Conservation (phyloP, 2,329 filamentous ascomycete genomes). For the Leptographium wingfieldii region DNA sequence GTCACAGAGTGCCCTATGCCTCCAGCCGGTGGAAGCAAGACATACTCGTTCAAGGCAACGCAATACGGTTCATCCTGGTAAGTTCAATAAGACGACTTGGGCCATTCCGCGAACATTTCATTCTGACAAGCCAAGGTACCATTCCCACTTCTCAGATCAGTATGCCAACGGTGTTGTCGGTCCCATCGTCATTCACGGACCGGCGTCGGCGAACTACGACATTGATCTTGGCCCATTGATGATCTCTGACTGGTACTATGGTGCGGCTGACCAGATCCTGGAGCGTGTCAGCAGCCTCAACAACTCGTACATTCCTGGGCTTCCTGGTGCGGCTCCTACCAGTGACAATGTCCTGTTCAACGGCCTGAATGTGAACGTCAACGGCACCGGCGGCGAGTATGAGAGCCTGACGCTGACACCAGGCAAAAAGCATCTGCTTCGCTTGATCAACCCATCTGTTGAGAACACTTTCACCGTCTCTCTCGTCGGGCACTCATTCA, state of each 20-base stretch:
- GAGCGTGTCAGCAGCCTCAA: conserved; percentile 17
- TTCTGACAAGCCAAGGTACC: conserved; percentile 21
- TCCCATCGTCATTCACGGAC: conserved; percentile 36
- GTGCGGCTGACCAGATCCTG: conserved; percentile 26
- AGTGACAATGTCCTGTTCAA: conserved; percentile 33
- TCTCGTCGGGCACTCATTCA: conserved; percentile 26
- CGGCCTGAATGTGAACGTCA: conserved; percentile 25
- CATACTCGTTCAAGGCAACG: conserved; percentile 24
- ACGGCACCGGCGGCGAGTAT: conserved; percentile 19
- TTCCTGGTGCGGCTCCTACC: conserved; percentile 13
- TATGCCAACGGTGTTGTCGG: conserved; percentile 40
- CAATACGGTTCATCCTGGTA: conserved; percentile 24
- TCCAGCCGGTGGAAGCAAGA: conserved; percentile 18
- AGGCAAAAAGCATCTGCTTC: conserved; percentile 35
- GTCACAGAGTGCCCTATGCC: conserved; percentile 29
- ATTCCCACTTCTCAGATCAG: conserved; percentile 37
- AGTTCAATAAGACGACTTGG: not conserved
- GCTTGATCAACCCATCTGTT: conserved; percentile 38
- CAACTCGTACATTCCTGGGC: conserved; percentile 5
- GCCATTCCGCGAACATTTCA: not conserved
- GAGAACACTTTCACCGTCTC: conserved; percentile 36
- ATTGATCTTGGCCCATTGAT: conserved; percentile 39
- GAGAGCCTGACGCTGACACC: conserved; percentile 23
- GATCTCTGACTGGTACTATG: conserved; percentile 46
- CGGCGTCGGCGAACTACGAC: conserved; percentile 36